These are phyloP conservation scores for Ophiostoma populinum DNA, from an alignment of 2,329 filamentous ascomycete genomes.

Conservation along the genomic window DNA sequence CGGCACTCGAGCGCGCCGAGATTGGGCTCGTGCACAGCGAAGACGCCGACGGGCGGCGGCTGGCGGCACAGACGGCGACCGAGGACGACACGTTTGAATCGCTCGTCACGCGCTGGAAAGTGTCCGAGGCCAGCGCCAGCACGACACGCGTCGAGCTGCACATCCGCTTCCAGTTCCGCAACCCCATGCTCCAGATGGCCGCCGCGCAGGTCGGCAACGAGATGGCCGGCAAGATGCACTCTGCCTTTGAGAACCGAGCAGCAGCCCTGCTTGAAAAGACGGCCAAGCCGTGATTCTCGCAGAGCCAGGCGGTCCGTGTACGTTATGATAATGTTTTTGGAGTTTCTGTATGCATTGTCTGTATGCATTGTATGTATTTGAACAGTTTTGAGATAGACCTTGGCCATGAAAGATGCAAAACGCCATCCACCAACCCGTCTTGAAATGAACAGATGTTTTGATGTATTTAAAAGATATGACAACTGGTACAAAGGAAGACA, in stretches of 20 bases:
- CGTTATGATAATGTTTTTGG: slow-evolving; percentile 2
- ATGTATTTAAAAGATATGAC: neutral
- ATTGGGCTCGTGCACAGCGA: slow-evolving; percentile 11
- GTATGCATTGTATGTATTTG: neutral
- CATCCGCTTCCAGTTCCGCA: slow-evolving; percentile 72
- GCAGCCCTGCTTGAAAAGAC: slow-evolving; percentile 24
- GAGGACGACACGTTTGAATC: slow-evolving; percentile 40
- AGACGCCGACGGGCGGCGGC: slow-evolving; percentile 5
- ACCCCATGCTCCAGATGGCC: slow-evolving; percentile 71
- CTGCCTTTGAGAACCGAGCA: slow-evolving; percentile 78
- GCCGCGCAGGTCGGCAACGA: slow-evolving; percentile 69
- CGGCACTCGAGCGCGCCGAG: slow-evolving; percentile 17
- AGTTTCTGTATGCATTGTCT: neutral
- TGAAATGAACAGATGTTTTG: neutral
- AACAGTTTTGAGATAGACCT: too few species aligned
- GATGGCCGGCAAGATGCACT: slow-evolving; percentile 76
- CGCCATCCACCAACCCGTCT: too few species aligned
- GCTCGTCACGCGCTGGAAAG: slow-evolving; percentile 52
- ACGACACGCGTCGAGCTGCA: slow-evolving; percentile 56
- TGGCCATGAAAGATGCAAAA: too few species aligned
- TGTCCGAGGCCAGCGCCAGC: slow-evolving; percentile 22
- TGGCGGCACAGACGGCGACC: slow-evolving; percentile 7
- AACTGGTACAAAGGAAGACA: neutral
- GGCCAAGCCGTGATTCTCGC: neutral
- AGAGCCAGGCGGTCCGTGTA: too few species aligned